Base-by-base conservation (phyloP, 2,329 filamentous ascomycete species). In the Aspergillus sojae region DNA sequence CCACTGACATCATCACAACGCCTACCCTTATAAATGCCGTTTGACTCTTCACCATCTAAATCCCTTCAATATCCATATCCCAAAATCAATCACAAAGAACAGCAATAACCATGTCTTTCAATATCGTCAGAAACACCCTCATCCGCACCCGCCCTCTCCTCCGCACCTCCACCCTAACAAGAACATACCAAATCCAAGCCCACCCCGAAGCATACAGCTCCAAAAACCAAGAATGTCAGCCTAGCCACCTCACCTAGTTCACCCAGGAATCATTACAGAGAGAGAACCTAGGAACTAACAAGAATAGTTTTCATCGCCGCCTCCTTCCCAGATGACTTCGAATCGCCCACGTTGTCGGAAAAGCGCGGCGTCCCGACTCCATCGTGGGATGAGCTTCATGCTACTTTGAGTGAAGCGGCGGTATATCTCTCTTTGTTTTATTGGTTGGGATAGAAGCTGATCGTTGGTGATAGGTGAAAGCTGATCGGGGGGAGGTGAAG, bases 401-500 rank as follows among this genome's bases (percentile, higher is more conserved):
- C 65, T 21, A 67, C 65, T 1, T 11, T 61, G 28, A 67, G 65
- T 39, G 65, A 67, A 61, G 53, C 56, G 14, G 39, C 55, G 50
- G 65, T 66, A 60, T 57, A 56, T 11, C 14, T 3, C 52, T 30
- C 36, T 19, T 12, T 19, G 30, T 12, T 21, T 12, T 23, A 11
- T 12, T 5, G 5, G 4, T 5, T 6, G 14, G 4, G 28, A 30
- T 19, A 10, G 21, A 36, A 10, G 19, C 43, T 11, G 36, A 21
- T 58, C 3, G 46, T 30, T 10, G 12, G 6, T 19, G 4, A 56
- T 57, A 66, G 64, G 60, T 67, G 7, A 67, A 67, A 57, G 65
- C 65, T 34, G 65, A 67, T 39, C 65, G 65, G 9, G 65, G 65
- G 21, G 65, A 67, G 21, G 58, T 67, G 34, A 28, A 60, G 21